Base-by-base conservation (phyloP, 495 filamentous ascomycete genomes). In the Aspergillus hancockii region DNA sequence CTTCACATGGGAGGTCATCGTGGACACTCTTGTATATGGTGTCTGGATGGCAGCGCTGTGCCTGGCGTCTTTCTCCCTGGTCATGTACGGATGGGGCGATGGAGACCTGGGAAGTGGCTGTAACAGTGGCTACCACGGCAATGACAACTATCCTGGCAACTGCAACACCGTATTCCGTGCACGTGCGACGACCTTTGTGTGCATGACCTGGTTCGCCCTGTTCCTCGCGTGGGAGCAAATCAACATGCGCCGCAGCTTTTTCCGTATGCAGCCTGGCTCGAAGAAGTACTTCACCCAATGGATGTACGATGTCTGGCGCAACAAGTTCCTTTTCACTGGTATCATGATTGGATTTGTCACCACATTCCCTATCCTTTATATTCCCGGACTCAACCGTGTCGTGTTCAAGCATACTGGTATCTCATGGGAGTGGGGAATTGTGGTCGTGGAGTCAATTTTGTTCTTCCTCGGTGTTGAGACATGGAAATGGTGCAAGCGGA, bases 191-290 rank as follows among this genome's bases (percentile, higher is more conserved):
- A 86, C 83, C 0, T 91, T 88, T 62, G 86, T 85, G 13, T 87
- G 84, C 54, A 78, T 91, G 55, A 91, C 89, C 4, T 90, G 87
- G 86, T 87, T 89, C 60, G 84, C 87, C 3, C 79, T 90, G 14
- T 88, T 90, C 72, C 77, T 88, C 23, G 88, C 88, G 4, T 90
- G 88, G 87, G 86, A 90, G 67, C 86, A 88, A 80, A 80, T 89
- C 30, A 75, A 88, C 62, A 77, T 89, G 63, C 85, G 86, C 4
- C 82, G 83, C 46, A 83, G 80, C 52, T 85, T 91, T 70, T 91
- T 90, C 78, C 72, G 76, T 52, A 87, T 88, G 83, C 80, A 85
- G 60, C 81, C 85, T 8, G 75, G 71, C 34, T 81, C 76, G 47
- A 80, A 75, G 60, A 68, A 62, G 28, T 77, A 77, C 64, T 81